Conservation (phyloP, 1,284 basidiomycete genomes). For the Vanrija sp. region DNA sequence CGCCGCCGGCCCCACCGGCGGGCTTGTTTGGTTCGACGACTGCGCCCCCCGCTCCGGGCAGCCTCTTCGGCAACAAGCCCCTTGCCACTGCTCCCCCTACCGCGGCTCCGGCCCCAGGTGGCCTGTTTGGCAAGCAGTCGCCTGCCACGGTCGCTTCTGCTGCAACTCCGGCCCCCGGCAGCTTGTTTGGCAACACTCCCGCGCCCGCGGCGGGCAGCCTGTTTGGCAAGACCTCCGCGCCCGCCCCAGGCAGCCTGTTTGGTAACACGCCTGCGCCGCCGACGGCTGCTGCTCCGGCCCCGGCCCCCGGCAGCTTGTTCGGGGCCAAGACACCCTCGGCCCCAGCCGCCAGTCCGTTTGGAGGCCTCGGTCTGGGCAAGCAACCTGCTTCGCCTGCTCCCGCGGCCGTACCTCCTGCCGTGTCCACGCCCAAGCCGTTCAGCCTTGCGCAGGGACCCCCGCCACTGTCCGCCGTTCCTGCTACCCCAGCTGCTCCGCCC, state of each 20-base stretch:
- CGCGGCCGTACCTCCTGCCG: constrained; percentile 12
- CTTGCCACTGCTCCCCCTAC: constrained; percentile 5
- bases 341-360: not conserved
- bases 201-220: not conserved
- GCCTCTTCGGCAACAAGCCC: not conserved
- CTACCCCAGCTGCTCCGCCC: constrained; percentile 19
- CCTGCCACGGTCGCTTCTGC: no score
- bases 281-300: not conserved
- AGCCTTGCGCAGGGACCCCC: constrained; percentile 6
- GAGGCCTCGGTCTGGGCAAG: not conserved
- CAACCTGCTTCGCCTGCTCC: constrained; percentile 2
- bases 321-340: not conserved
- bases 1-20: not conserved
- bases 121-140: no score
- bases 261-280: not conserved
- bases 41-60: not conserved
- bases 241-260: not conserved
- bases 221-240: not conserved
- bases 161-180: not conserved
- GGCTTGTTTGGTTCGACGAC: constrained; percentile 1
- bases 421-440: not conserved
- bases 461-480: not conserved
- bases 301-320: not conserved
- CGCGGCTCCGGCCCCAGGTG: not conserved
- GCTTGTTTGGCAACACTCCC: not conserved